Percentiles rank a stretch among this genome's conserved stretches.
phyloP scores from a whole-genome alignment of 2,329 filamentous ascomycete genomes.

The Pseudocercospora musae region DNA sequence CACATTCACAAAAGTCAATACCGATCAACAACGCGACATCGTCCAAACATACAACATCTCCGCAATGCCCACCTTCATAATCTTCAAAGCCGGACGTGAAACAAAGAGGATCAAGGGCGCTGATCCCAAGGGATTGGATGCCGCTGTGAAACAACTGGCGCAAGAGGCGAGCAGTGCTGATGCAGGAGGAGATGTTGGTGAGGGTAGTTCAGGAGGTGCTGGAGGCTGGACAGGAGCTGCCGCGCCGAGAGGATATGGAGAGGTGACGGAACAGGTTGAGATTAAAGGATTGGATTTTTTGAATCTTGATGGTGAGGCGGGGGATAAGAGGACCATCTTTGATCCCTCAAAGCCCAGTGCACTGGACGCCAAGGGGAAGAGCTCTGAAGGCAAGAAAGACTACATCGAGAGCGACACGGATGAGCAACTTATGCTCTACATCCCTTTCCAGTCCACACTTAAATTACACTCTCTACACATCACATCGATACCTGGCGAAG shows the following conservation, averaged over 20 bases:
- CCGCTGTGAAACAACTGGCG: constrained; percentile 67
- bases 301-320: constrained; percentile 77
- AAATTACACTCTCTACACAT: constrained; percentile 88
- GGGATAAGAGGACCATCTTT: constrained; percentile 71
- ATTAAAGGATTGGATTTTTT: constrained; percentile 76
- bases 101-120: constrained; percentile 55
- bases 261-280: constrained; percentile 81
- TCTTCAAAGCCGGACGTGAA: constrained; percentile 49
- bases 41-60: constrained; percentile 70
- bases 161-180: constrained; percentile 54
- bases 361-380: constrained; percentile 55
- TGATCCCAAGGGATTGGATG: constrained; percentile 66
- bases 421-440: constrained; percentile 89
- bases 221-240: constrained; percentile 67
- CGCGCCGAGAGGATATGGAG: constrained; percentile 74
- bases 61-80: constrained; percentile 85
- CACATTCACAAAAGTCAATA: constrained; percentile 85
- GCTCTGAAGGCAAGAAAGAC: constrained; percentile 57
- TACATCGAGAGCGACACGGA: constrained; percentile 97
- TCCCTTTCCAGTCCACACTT: constrained; percentile 81
- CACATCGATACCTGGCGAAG: constrained; percentile 77
- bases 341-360: constrained; percentile 62
- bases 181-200: constrained; percentile 40
- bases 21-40: constrained; percentile 71
- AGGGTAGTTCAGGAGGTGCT: constrained; percentile 40